Conservation (phyloP, 805 yeast genomes). For the Starmera dryadoides region DNA sequence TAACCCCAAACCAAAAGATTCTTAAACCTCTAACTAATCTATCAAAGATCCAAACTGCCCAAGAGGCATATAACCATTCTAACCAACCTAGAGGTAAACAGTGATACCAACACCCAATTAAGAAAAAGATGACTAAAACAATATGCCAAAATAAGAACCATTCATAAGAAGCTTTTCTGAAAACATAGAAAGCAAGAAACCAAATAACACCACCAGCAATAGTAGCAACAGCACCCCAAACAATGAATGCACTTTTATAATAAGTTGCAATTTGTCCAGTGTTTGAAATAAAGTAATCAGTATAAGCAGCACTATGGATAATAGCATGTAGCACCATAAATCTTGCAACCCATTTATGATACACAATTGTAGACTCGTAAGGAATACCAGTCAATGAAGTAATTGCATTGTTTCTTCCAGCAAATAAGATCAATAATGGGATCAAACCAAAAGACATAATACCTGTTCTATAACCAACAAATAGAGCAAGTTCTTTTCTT, state of each 20-base stretch:
- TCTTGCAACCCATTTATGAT: conserved; percentile 61
- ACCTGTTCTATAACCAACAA: conserved; percentile 22
- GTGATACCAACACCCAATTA: conserved; percentile 54
- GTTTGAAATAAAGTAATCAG: conserved; percentile 4
- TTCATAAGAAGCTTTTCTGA: conserved; percentile 56
- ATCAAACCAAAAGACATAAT: conserved; percentile 25
- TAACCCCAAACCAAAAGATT: conserved; percentile 14
- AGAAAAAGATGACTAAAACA: conserved; percentile 43
- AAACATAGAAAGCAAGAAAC: conserved; percentile 35
- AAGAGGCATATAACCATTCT: conserved; percentile 19
- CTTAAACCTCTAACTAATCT: conserved; percentile 37
- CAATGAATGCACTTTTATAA: conserved; percentile 5
- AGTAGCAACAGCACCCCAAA: conserved; percentile 25
- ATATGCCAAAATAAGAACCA: conserved; percentile 52
- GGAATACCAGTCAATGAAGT: conserved; percentile 56
- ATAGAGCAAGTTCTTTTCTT: conserved; percentile 17
- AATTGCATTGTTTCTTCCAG: conserved; percentile 66
- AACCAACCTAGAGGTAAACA: conserved; percentile 43
- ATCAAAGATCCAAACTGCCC: conserved; percentile 40
- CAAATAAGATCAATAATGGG: conserved; percentile 54
- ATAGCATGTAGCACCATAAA: conserved; percentile 22
- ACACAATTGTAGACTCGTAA: conserved; percentile 51
- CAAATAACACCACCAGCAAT: conserved; percentile 31
- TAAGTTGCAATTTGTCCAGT: conserved; percentile 20
- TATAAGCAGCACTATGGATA: conserved; percentile 16